These are phyloP conservation scores for Penicillium verhagenii DNA, from an alignment of 495 filamentous ascomycete species.

Conservation along the genomic window DNA sequence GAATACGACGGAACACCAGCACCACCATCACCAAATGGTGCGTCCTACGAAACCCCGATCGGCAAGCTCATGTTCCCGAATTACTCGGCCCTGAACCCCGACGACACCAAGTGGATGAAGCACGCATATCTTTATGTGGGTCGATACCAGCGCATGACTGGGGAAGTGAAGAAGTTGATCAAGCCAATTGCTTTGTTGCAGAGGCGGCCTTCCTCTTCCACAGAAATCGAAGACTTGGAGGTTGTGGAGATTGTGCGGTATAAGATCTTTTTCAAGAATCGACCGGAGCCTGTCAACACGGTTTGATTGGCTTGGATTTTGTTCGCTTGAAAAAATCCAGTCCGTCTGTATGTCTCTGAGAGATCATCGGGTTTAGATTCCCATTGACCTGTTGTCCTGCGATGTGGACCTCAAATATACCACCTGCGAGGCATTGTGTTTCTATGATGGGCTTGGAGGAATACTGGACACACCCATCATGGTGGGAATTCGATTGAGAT, in stretches of 20 bases:
- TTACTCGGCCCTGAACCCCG: conserved; percentile 52
- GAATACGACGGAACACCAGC: conserved; percentile 8
- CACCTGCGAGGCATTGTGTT: neutral
- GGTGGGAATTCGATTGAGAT: neutral
- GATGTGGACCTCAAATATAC: neutral
- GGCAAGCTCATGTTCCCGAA: conserved; percentile 80
- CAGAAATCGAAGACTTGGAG: conserved; percentile 52
- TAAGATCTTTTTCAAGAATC: conserved; percentile 81
- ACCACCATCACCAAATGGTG: conserved; percentile 10
- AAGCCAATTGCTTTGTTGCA: conserved; percentile 76
- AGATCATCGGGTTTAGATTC: no score
- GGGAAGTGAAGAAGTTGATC: conserved; percentile 82
- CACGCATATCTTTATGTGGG: conserved; percentile 84
- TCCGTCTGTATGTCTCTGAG: no score
- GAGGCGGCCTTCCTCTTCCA: conserved; percentile 10
- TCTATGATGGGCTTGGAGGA: neutral
- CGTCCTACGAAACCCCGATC: conserved; percentile 52
- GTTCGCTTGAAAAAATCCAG: no score
- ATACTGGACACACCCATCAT: neutral
- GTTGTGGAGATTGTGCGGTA: conserved; percentile 85
- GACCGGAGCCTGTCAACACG: conserved; percentile 80
- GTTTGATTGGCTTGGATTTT: conserved; percentile 14
- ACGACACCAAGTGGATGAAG: conserved; percentile 77
- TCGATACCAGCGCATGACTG: conserved; percentile 82
- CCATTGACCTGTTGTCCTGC: neutral